phyloP scores from a whole-genome alignment of 345 rosid species.

The Brassica rapa region DNA sequence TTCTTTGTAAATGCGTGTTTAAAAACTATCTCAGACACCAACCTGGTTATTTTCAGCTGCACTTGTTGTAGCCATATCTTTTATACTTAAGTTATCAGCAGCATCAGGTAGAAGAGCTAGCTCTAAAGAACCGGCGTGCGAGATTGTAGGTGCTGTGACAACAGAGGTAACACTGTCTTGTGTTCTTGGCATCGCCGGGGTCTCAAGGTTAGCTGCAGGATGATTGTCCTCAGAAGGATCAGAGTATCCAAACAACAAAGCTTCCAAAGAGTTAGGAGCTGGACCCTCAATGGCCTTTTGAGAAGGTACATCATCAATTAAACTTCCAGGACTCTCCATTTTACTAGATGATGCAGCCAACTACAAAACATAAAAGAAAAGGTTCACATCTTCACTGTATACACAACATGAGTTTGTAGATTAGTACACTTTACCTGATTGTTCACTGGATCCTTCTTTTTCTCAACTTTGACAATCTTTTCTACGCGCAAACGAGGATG shows the following conservation, averaged over 20 bases:
- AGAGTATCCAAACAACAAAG: slow-evolving; percentile 57
- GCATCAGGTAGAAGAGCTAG: slow-evolving; percentile 18
- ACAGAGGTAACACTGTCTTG: slow-evolving; percentile 19
- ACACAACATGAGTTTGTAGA: not conserved
- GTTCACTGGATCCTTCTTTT: slow-evolving; percentile 20
- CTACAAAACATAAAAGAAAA: slow-evolving; percentile 39
- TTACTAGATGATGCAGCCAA: slow-evolving; percentile 36
- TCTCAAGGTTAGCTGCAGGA: slow-evolving; percentile 25
- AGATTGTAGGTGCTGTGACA: slow-evolving; percentile 35
- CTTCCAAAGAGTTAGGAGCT: slow-evolving; percentile 56
- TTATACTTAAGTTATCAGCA: slow-evolving; percentile 24
- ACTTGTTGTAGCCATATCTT: slow-evolving; percentile 28
- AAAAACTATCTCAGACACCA: slow-evolving; percentile 8
- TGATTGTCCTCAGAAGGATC: slow-evolving; percentile 40
- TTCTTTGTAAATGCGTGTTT: slow-evolving; percentile 2
- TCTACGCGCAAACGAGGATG: slow-evolving; percentile 36
- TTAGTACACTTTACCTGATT: slow-evolving; percentile 16
- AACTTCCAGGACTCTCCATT: slow-evolving; percentile 37
- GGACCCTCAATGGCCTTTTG: slow-evolving; percentile 36
- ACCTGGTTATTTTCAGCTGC: slow-evolving; percentile 48
- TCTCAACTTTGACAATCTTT: slow-evolving; percentile 36
- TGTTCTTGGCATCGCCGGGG: slow-evolving; percentile 20
- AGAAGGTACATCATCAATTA: slow-evolving; percentile 39
- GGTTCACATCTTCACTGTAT: not conserved
- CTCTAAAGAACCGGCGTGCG: slow-evolving; percentile 33